Evolutionary conservation across 345 rosid species (phyloP), one percentile per base, ranked within the genome.

Genomic region (Isatis tinctoria): DNA sequence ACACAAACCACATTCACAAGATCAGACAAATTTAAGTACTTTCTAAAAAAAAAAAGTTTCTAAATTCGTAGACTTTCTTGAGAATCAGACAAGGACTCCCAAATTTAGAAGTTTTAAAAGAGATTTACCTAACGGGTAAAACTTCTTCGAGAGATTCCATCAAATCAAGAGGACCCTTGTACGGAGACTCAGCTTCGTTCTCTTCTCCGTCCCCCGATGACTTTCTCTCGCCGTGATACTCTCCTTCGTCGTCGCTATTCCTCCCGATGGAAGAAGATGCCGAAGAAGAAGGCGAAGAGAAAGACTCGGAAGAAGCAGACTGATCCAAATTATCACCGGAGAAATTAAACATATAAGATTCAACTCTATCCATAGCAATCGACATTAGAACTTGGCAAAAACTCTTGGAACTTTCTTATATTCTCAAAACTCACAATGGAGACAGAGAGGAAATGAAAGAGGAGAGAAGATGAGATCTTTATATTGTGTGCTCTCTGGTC

Each of bases 131-230:
- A 16, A 83, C 59, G 3, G 95, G 91, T 68, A 89, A 75, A 63
- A 75, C 89, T 77, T 87, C 82, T 71, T 90, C 89, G 6, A 90
- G 80, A 16, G 87, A 80, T 30, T 87, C 81, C 90, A 86, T 81
- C 82, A 83, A 63, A 36, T 81, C 83, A 54, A 86, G 71, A 36
- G 87, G 78, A 6, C 87, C 82, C 20, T 83, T 85, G 60, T 82
- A 87, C 8, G 80, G 63, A 56, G 90, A 87, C 82, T 90, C 85
- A 8, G 82, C 90, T 77, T 87, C 96, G 76, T 77, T 76, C 18
- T 83, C 88, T 28, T 65, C 87, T 8, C 74, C 87, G 11, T 70
- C 84, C 48, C 82, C 77, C 11, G 84, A 74, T 0, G 65, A 64
- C 12, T 74, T 74, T 0, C 9, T 60, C n/a, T 9, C 49, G 5